Conservation (phyloP, 2,329 filamentous ascomycete genomes). For the Pseudopithomyces maydicus region DNA sequence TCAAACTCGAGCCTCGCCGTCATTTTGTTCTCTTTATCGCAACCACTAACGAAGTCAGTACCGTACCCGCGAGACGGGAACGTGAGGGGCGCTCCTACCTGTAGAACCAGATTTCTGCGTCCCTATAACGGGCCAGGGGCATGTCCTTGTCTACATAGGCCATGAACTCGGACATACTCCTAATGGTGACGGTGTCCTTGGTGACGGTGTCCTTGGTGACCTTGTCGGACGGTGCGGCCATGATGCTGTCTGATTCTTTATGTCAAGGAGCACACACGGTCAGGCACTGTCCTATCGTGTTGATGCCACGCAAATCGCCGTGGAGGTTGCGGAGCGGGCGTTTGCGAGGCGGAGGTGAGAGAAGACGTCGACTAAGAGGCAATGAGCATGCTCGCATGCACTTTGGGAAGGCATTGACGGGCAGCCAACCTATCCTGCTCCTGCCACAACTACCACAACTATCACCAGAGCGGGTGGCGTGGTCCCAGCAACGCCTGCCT, state of each 20-base stretch:
- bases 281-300: not conserved
- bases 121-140: not conserved
- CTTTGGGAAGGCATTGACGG: conserved; percentile 5
- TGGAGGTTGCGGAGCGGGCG: not conserved
- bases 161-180: too few species aligned
- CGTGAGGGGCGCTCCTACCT: conserved; percentile 17
- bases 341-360: not conserved
- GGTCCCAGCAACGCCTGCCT: not conserved
- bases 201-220: not conserved
- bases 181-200: not conserved
- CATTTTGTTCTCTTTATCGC: conserved; percentile 1
- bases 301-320: not conserved
- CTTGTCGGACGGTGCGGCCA: not conserved
- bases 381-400: not conserved
- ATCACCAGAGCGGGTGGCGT: not conserved
- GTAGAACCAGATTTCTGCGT: not conserved
- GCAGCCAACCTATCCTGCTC: not conserved
- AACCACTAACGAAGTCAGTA: conserved; percentile 8
- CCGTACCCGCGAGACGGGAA: conserved; percentile 32
- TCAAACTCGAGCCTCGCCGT: conserved; percentile 13
- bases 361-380: not conserved
- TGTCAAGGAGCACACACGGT: too few species aligned
- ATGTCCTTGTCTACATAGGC: not conserved
- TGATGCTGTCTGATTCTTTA: not conserved
- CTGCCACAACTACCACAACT: not conserved